Evolutionary conservation across 768 basidiomycete genomes (phyloP), one percentile per base, ranked within the genome.

Genomic region (Suillus cothurnatus): DNA sequence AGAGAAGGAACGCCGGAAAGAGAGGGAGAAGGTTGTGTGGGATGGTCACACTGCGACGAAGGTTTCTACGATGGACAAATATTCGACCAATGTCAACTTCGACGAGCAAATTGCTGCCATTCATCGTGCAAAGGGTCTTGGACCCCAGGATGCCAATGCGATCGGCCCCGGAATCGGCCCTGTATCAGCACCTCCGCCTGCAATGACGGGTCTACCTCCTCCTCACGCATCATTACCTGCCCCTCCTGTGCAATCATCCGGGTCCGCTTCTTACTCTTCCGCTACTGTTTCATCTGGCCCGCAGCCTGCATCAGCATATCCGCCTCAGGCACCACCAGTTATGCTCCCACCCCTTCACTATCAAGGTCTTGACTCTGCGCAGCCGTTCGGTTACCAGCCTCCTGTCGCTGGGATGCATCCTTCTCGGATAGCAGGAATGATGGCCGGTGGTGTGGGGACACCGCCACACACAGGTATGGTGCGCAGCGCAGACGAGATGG

Each of bases 31-130:
- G 75, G 92, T 94, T 69, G 93, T 98, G 58, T 99, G 97, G 97
- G 97, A 99, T 78, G 97, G 97, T 71, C 96, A 99, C 77, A 96
- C 96, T 2, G 92, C 94, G 52, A 92, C 94, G 52, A 98, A 96
- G 79, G 91, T 91, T 58, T 88, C 88, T 69, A 97, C 95, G 1
- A 82, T 95, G 73, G 93, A 95, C 84, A 94, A 94, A 73, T 99
- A 91, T 82, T 95, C 95, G 58, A 89, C 88, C 19, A 91, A 91
- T 67, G 95, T 93, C 81, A 96, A 95, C 75, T 90, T 99, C 75
- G 95, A 98, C 79, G 95, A 98, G 73, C 97, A 99, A 76, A 99
- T 99, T 75, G 94, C 94, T 52, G 94, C 95, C 57, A 95, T 99
- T 65, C 96, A 97, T 79, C 91, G 91, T 64, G 87, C 94, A 31